Evolutionary conservation across 768 basidiomycete genomes (phyloP).

Genomic region (Leccinum pellstonianum): DNA sequence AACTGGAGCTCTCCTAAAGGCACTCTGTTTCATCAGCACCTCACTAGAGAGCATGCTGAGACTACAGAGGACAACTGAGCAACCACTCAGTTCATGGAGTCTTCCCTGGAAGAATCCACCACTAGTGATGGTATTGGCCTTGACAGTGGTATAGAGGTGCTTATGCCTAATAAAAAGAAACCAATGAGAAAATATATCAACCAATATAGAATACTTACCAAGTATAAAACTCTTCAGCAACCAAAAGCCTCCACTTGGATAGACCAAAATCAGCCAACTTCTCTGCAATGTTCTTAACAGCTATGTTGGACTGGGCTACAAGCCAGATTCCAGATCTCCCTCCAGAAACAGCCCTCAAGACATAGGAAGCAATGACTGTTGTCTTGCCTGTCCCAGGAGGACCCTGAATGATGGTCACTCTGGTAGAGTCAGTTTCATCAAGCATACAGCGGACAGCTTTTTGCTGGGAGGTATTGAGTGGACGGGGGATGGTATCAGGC

Average conservation of each 20-base stretch:
- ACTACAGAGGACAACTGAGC: slow-evolving; percentile 69
- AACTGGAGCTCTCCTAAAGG: slow-evolving; percentile 36
- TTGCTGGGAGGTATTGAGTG: slow-evolving; percentile 41
- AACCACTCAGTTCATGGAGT: slow-evolving; percentile 33
- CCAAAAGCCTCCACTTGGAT: slow-evolving; percentile 59
- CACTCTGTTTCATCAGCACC: slow-evolving; percentile 13
- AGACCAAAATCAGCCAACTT: slow-evolving; percentile 61
- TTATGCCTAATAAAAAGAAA: slow-evolving; percentile 63
- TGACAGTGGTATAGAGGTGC: slow-evolving; percentile 59
- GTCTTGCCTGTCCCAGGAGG: slow-evolving; percentile 76
- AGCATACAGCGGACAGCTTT: slow-evolving; percentile 40
- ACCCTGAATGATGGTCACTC: slow-evolving; percentile 42
- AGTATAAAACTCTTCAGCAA: slow-evolving; percentile 66
- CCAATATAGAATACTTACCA: slow-evolving; percentile 48
- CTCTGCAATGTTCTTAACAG: slow-evolving; percentile 87
- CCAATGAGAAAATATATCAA: neutral
- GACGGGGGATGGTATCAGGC: slow-evolving; percentile 19
- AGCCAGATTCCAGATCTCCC: slow-evolving; percentile 65
- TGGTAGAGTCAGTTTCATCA: slow-evolving; percentile 29
- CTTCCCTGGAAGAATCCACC: slow-evolving; percentile 31
- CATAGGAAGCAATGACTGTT: slow-evolving; percentile 66
- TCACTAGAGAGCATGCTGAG: slow-evolving; percentile 67
- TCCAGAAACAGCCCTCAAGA: slow-evolving; percentile 42
- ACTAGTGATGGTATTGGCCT: slow-evolving; percentile 52
- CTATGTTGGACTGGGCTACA: slow-evolving; percentile 82